Percentiles rank a stretch among this genome's conserved stretches.
Conservation (phyloP, 2,329 filamentous ascomycete species). For the Talaromyces sp. region DNA sequence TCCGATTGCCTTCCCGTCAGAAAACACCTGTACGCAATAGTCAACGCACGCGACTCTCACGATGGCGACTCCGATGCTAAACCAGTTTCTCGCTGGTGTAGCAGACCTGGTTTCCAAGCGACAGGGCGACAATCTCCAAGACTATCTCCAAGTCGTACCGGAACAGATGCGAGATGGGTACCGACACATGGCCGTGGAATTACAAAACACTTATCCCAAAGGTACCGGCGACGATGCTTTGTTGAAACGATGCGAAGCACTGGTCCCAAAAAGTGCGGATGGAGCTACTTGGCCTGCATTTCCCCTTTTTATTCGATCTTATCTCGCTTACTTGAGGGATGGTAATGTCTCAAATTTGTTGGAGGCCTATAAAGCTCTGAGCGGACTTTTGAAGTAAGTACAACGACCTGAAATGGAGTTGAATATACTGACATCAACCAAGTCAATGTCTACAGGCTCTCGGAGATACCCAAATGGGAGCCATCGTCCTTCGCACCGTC, state of each 20-base stretch:
- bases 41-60: background rate
- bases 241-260: slow-evolving; percentile 57
- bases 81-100: slow-evolving; percentile 66
- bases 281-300: slow-evolving; percentile 73
- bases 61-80: slow-evolving; percentile 57
- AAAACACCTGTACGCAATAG: background rate
- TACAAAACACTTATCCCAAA: slow-evolving; percentile 58
- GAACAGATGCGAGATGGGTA: slow-evolving; percentile 63
- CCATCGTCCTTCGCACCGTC: slow-evolving; percentile 77
- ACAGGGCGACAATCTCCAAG: slow-evolving; percentile 63
- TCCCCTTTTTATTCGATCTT: slow-evolving; percentile 74
- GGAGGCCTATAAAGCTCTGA: slow-evolving; percentile 71
- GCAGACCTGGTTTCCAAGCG: slow-evolving; percentile 59
- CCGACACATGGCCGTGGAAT: slow-evolving; percentile 63
- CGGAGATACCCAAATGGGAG: slow-evolving; percentile 72
- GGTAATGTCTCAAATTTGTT: slow-evolving; percentile 73
- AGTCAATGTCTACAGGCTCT: slow-evolving; percentile 82
- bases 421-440: background rate
- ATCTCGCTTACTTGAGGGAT: slow-evolving; percentile 76
- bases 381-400: slow-evolving; percentile 68
- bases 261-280: slow-evolving; percentile 62
- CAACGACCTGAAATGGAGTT: background rate
- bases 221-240: slow-evolving; percentile 55
- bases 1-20: background rate
- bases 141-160: slow-evolving; percentile 73